These are phyloP conservation scores for Discostella pseudostelligera DNA, from an alignment of 108 stramenopile species.

Conservation along the genomic window DNA sequence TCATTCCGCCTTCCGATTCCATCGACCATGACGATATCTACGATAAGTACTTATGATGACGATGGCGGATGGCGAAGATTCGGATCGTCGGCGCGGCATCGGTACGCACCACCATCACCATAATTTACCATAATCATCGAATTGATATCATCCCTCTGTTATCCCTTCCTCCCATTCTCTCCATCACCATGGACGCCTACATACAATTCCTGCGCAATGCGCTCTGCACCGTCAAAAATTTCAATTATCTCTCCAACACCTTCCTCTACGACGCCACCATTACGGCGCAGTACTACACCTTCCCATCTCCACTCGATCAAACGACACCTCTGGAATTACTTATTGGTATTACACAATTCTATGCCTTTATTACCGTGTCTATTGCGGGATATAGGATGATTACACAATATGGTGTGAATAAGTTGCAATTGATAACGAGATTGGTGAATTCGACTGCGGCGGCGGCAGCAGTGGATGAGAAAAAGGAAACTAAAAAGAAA, in stretches of 20 bases:
- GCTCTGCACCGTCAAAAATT: constrained; percentile 82
- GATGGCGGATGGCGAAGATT: too few species aligned
- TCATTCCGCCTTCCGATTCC: too few species aligned
- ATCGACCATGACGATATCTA: too few species aligned
- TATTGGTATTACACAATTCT: constrained; percentile 77
- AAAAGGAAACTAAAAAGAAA: not conserved
- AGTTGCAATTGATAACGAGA: constrained; percentile 55
- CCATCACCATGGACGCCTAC: constrained; percentile 62
- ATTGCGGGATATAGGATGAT: constrained; percentile 56
- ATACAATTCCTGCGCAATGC: constrained; percentile 84
- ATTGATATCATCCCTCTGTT: too few species aligned
- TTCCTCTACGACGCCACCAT: constrained; percentile 65
- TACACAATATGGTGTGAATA: constrained; percentile 37
- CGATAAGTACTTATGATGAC: too few species aligned
- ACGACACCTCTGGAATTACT: constrained; percentile 83
- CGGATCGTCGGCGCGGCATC: too few species aligned
- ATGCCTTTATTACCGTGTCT: constrained; percentile 59
- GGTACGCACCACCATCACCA: too few species aligned
- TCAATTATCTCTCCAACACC: constrained; percentile 48
- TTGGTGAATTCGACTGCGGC: constrained; percentile 35
- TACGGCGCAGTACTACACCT: constrained; percentile 48
- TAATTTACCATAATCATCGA: too few species aligned
- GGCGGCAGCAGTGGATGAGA: constrained; percentile 10
- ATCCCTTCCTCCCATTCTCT: too few species aligned
- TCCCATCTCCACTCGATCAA: constrained; percentile 64